Percentiles rank a stretch among this genome's conserved stretches.
Evolutionary conservation across 2,329 filamentous ascomycete genomes (phyloP).

Genomic region (Sclerotinia sclerotiorum): DNA sequence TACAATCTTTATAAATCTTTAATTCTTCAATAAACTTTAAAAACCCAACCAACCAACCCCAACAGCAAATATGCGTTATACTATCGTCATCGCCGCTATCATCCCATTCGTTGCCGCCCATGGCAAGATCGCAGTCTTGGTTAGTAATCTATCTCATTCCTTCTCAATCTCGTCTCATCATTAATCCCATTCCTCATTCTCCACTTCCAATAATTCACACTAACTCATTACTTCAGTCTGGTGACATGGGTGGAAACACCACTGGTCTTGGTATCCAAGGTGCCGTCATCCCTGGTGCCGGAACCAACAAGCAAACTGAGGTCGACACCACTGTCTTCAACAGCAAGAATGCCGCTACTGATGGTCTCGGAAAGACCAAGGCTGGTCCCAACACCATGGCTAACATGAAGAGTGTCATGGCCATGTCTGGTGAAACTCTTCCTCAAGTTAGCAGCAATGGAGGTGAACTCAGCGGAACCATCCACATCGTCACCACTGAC

Average conservation of each 20-base stretch:
- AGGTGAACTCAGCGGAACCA: constrained; percentile 59
- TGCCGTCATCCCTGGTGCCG: constrained; percentile 45
- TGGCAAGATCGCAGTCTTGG: constrained; percentile 52
- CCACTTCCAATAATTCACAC: constrained; percentile 14
- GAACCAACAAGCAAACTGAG: constrained; percentile 46
- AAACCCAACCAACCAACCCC: constrained; percentile 23
- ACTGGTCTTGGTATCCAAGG: constrained; percentile 47
- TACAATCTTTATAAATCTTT: constrained; percentile 34
- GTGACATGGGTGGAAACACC: constrained; percentile 46
- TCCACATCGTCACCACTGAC: constrained; percentile 67
- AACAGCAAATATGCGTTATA: constrained; percentile 35
- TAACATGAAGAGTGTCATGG: constrained; percentile 58
- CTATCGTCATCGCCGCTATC: constrained; percentile 46
- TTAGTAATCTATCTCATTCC: constrained; percentile 23
- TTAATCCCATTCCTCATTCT: neutral
- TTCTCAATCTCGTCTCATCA: neutral
- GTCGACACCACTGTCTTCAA: constrained; percentile 50
- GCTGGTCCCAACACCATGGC: constrained; percentile 54
- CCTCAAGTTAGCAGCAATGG: constrained; percentile 59
- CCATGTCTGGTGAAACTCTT: constrained; percentile 53
- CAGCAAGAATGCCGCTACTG: constrained; percentile 53
- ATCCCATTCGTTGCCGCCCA: constrained; percentile 60
- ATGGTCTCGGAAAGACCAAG: constrained; percentile 59
- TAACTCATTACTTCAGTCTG: constrained; percentile 30
- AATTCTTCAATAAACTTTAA: constrained; percentile 20